Conservation (phyloP, 2,329 filamentous ascomycete genomes). For the Colletotrichum eleusines region DNA sequence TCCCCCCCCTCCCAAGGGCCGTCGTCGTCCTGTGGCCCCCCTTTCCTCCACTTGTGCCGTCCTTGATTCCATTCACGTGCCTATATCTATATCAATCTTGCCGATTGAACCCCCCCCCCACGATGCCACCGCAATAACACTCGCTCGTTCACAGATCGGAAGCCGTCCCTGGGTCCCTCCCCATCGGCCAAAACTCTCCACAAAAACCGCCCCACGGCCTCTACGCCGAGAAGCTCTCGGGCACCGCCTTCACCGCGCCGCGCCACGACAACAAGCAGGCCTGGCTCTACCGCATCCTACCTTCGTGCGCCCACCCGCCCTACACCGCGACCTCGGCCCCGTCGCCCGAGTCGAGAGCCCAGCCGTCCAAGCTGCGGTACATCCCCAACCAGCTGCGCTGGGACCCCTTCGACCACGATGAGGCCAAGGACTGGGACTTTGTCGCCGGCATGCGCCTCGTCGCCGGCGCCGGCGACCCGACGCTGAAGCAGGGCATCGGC, state of each 20-base stretch:
- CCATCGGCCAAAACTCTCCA: conserved; percentile 82
- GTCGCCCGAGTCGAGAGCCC: conserved; percentile 41
- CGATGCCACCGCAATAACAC: not conserved
- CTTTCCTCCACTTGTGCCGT: not conserved
- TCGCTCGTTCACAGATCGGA: conserved; percentile 69
- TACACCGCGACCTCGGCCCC: conserved; percentile 61
- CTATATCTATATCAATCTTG: not conserved
- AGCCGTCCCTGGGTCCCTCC: conserved; percentile 79
- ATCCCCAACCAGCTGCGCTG: conserved; percentile 86
- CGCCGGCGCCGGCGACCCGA: conserved; percentile 83
- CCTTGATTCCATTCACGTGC: not conserved
- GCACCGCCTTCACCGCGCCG: conserved; percentile 78
- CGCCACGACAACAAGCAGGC: conserved; percentile 77
- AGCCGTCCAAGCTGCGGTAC: conserved; percentile 69
- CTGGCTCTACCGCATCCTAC: conserved; percentile 79
- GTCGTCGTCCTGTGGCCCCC: not conserved
- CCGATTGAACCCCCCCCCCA: not conserved
- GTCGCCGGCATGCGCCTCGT: conserved; percentile 74
- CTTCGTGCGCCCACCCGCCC: conserved; percentile 71
- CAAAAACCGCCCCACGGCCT: conserved; percentile 84
- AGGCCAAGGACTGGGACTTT: conserved; percentile 64
- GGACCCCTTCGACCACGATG: conserved; percentile 80
- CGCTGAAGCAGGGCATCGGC: conserved; percentile 81
- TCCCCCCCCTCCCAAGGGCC: too few relatives aligned
- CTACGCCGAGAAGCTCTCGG: conserved; percentile 84